These are phyloP conservation scores for Apium graveolens DNA, from an alignment of 129 eudicot species.

Conservation along the genomic window DNA sequence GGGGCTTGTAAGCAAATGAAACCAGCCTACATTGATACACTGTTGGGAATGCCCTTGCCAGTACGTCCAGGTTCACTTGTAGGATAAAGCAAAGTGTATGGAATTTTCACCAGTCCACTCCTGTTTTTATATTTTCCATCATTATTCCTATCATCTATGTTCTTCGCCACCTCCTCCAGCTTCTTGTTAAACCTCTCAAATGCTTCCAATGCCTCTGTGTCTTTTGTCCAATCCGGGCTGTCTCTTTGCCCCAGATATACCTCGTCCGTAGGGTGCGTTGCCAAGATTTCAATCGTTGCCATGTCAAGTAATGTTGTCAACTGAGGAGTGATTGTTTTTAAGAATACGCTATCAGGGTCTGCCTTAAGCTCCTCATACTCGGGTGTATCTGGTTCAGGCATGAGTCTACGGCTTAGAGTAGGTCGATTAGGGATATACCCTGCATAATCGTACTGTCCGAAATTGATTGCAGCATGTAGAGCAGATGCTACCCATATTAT, in stretches of 20 bases:
- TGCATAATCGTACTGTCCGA: constrained; percentile 12
- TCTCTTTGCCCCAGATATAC: constrained; percentile 19
- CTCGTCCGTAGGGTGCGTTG: constrained; percentile 19
- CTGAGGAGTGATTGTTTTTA: constrained; percentile 19
- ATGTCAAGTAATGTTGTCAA: constrained; percentile 15
- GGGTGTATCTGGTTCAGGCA: constrained; percentile 11
- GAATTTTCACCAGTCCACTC: constrained; percentile 16
- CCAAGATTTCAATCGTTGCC: constrained; percentile 8
- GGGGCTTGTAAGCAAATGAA: too few species aligned
- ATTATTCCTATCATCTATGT: constrained; percentile 1
- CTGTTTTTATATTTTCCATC: constrained; percentile 10
- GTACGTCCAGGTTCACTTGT: constrained; percentile 8
- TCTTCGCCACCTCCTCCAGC: constrained; percentile 9
- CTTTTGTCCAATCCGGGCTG: constrained; percentile 20
- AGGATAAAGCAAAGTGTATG: constrained; percentile 18
- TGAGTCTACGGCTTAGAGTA: constrained; percentile 9
- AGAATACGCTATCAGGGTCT: not conserved
- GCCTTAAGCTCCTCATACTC: constrained; percentile 15
- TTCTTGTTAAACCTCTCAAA: constrained; percentile 15
- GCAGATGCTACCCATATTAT: constrained; percentile 16
- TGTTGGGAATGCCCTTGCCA: constrained; percentile 24
- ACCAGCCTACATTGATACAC: constrained; percentile 12
- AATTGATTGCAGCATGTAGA: constrained; percentile 15
- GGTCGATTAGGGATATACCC: constrained; percentile 12
- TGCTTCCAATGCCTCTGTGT: constrained; percentile 13